Conservation (phyloP, 75 land plant genomes). For the Pseudotsuga menziesii region DNA sequence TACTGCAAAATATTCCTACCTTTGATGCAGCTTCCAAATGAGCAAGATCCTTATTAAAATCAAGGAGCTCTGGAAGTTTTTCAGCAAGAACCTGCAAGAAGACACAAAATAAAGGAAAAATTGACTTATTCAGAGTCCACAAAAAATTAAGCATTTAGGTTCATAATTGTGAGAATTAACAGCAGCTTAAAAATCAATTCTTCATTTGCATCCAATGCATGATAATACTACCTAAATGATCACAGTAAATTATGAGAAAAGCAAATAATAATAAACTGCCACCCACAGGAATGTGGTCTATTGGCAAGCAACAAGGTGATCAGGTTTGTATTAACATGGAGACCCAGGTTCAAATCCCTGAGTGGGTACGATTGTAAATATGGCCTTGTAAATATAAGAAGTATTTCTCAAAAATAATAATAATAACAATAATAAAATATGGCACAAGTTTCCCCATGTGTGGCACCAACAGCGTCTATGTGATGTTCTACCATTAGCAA, state of each 20-base stretch:
- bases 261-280: not conserved
- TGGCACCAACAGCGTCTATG: not conserved
- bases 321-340: too few relatives aligned
- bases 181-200: not conserved
- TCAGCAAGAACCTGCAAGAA: conserved; percentile 74
- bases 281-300: too few relatives aligned
- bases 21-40: conserved; percentile 83
- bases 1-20: conserved; percentile 29
- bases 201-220: not conserved
- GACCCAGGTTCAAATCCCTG: too few relatives aligned
- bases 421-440: not conserved
- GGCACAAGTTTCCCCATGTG: not conserved
- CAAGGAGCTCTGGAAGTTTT: conserved; percentile 84
- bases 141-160: not conserved
- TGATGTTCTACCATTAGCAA: not conserved
- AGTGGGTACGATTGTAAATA: too few relatives aligned
- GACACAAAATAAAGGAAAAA: conserved; percentile 1
- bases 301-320: too few relatives aligned
- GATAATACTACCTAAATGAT: not conserved
- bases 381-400: too few relatives aligned
- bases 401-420: not conserved
- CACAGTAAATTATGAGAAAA: conserved; percentile 1
- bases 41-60: conserved; percentile 75
- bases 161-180: not conserved
- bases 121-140: not conserved